These are phyloP conservation scores for Oropetium thomaeum DNA, from an alignment of 176 grass and related monocot species.

Conservation along the genomic window DNA sequence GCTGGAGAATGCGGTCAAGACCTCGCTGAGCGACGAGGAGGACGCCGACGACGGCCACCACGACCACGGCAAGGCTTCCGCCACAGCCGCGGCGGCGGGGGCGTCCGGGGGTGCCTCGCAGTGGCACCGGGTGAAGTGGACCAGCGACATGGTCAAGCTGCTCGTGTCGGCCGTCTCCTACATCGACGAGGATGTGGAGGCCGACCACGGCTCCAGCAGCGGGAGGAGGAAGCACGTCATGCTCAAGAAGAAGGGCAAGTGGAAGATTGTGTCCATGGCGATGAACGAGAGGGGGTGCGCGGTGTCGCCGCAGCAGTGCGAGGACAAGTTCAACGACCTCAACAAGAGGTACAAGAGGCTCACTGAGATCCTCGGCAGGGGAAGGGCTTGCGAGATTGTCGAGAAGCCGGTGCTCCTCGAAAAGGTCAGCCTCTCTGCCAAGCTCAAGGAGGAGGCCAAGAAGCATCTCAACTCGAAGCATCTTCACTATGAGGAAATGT, in stretches of 20 bases:
- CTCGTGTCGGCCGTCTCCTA: slow-evolving; percentile 63
- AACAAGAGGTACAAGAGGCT: slow-evolving; percentile 86
- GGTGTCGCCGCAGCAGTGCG: slow-evolving; percentile 76
- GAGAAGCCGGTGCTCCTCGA: slow-evolving; percentile 61
- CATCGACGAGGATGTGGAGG: slow-evolving; percentile 50
- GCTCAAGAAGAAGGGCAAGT: slow-evolving; percentile 71
- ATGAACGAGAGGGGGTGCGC: slow-evolving; percentile 44
- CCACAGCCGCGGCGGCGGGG: neutral
- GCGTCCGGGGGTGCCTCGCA: too few relatives aligned
- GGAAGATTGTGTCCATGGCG: slow-evolving; percentile 54
- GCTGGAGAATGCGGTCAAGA: slow-evolving; percentile 31
- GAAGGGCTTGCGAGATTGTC: slow-evolving; percentile 56
- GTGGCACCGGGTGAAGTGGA: slow-evolving; percentile 81
- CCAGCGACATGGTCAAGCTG: slow-evolving; percentile 64
- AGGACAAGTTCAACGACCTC: slow-evolving; percentile 88
- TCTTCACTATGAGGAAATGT: slow-evolving; percentile 84
- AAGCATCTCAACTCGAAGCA: slow-evolving; percentile 71
- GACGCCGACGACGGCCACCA: slow-evolving; percentile 35
- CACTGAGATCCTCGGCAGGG: slow-evolving; percentile 67
- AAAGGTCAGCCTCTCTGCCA: slow-evolving; percentile 35
- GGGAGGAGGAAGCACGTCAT: slow-evolving; percentile 47
- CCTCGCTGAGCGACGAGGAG: slow-evolving; percentile 43
- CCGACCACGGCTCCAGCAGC: neutral
- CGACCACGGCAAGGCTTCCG: slow-evolving; percentile 14
- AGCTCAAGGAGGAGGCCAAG: slow-evolving; percentile 61